phyloP scores from a whole-genome alignment of 108 stramenopile genomes.

The Mayamaea pseudoterrestris region DNA sequence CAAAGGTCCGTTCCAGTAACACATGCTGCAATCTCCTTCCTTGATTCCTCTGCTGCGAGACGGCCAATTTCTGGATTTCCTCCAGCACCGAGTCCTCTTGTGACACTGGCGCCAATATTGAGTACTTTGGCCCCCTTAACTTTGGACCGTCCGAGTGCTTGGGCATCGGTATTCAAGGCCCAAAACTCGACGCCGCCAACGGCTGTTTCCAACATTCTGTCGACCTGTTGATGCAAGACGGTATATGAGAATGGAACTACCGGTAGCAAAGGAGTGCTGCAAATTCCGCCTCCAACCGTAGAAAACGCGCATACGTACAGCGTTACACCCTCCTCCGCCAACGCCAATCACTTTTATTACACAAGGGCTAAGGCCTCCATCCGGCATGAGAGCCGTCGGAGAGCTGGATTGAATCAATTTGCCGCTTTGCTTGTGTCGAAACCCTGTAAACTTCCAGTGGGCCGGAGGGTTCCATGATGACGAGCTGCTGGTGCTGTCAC shows the following conservation, averaged over 20 bases:
- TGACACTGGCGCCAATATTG: conserved; percentile 49
- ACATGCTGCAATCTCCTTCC: conserved; percentile 24
- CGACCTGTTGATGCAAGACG: too few species aligned
- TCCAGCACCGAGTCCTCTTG: conserved; percentile 63
- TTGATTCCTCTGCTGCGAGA: conserved; percentile 44
- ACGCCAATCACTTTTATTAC: conserved; percentile 53
- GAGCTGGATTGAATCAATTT: not conserved
- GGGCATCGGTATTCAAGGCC: conserved; percentile 67
- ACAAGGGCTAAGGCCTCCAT: conserved; percentile 33
- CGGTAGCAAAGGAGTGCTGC: too few species aligned
- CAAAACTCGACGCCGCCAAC: conserved; percentile 56
- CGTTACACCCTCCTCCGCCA: conserved; percentile 52
- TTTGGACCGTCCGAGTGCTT: conserved; percentile 31
- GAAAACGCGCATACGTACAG: too few species aligned
- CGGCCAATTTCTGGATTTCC: conserved; percentile 55
- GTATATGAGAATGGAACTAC: too few species aligned
- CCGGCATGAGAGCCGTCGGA: conserved; percentile 20
- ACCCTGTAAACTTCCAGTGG: conserved; percentile 16
- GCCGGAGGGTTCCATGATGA: conserved; percentile 8
- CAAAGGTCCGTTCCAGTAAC: conserved; percentile 54
- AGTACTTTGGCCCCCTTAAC: conserved; percentile 13
- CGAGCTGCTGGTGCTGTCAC: too few species aligned
- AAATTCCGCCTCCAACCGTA: too few species aligned
- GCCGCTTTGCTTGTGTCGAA: conserved; percentile 3
- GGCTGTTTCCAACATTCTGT: conserved; percentile 52